Evolutionary conservation across 2,329 filamentous ascomycete genomes (phyloP), one percentile per base, ranked within the genome.

Genomic region (Monosporascus sp.): DNA sequence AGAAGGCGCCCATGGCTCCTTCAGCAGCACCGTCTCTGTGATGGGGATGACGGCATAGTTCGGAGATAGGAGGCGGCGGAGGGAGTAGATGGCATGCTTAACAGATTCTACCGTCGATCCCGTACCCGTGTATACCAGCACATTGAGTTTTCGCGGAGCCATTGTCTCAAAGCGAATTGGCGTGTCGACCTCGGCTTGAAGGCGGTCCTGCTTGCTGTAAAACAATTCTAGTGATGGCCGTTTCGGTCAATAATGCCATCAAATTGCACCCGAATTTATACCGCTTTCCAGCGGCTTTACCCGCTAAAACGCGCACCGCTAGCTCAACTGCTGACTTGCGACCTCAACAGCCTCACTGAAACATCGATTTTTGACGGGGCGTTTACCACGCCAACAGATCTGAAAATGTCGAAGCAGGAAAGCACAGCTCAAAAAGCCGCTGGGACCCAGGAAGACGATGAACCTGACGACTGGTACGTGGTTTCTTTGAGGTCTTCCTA

Each of bases 11-110:
- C 94, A 99, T 14, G 94, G 94, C 69, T 99, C 94, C 60, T 92
- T 91, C 65, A 96, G 77, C 53, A 99, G 76, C 59, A 88, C 84
- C 6, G 86, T 79, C 53, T 91, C 87, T 27, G 82, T 87, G 57
- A 97, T 81, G 51, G 91, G 87, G 58, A 92, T 92, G 58, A 99
- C 90, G 54, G 93, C 94, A 74, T 99, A 97, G 70, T 92, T 88
- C 49, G 91, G 88, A 3, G 90, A 89, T 24, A 97, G 84, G 5
- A 97, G 81, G 38, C 89, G 85, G 55, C 91, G 89, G 18, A 99
- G 82, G 22, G 90, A 88, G 74, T 88, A 91, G 55, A 96, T 80
- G 70, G 89, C 93, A 69, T 97, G 93, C 47, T 89, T 85, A 56
- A 97, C 90, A 17, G 92, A 96, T 66, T 94, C 89, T 50, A 88